Evolutionary conservation across 2,329 filamentous ascomycete species (phyloP).

Genomic region (Colletotrichum orbiculare): DNA sequence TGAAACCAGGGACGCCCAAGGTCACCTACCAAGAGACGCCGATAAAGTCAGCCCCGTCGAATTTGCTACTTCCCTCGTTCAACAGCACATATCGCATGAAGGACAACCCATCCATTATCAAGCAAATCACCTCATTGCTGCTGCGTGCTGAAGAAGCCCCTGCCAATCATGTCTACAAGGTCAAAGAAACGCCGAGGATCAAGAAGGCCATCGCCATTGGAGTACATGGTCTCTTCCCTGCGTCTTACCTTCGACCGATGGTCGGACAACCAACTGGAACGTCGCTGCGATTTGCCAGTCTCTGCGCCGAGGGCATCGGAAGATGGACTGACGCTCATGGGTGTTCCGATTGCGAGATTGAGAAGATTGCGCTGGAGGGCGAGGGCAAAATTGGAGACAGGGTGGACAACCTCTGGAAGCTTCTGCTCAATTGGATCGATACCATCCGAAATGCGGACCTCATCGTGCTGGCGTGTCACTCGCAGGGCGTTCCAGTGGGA

Average conservation of each 20-base stretch:
- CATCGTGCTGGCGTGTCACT: constrained; percentile 92
- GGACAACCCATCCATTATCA: constrained; percentile 76
- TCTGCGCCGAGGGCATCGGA: constrained; percentile 84
- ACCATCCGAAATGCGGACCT: constrained; percentile 89
- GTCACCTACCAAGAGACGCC: constrained; percentile 49
- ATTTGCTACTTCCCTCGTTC: constrained; percentile 78
- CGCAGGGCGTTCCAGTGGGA: constrained; percentile 93
- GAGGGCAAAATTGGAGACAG: constrained; percentile 92
- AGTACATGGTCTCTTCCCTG: constrained; percentile 93
- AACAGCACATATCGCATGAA: constrained; percentile 74
- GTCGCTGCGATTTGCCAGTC: constrained; percentile 90
- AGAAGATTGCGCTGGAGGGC: constrained; percentile 93
- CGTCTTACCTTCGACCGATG: constrained; percentile 85
- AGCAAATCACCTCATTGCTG: constrained; percentile 70
- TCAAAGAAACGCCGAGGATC: constrained; percentile 76
- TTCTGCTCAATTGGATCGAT: constrained; percentile 94
- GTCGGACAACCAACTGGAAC: constrained; percentile 96
- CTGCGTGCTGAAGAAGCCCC: constrained; percentile 66
- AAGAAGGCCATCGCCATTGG: constrained; percentile 92
- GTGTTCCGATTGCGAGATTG: constrained; percentile 81
- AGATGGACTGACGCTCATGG: constrained; percentile 82
- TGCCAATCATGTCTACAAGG: constrained; percentile 77
- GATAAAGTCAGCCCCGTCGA: constrained; percentile 59
- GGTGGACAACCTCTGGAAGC: constrained; percentile 92
- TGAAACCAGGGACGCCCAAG: constrained; percentile 32